Evolutionary conservation across 176 grass and related monocot genomes (phyloP).

Genomic region (Musa schizocarpa): DNA sequence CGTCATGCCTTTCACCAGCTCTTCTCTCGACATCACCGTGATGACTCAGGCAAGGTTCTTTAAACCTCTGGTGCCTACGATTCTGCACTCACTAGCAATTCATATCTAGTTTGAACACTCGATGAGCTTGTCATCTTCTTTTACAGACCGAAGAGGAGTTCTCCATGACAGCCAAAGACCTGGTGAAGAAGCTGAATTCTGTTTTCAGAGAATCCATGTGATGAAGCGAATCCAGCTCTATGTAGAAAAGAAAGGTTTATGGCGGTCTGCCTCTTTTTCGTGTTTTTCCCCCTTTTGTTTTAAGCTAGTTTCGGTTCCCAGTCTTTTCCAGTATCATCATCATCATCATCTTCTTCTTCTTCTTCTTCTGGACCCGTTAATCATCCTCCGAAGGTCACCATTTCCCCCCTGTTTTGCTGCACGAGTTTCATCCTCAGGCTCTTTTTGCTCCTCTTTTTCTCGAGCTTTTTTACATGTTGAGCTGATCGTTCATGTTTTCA

Average conservation of each 20-base stretch:
- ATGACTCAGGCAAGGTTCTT: slow-evolving; percentile 48
- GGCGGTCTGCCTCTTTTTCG: background rate
- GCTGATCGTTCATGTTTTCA: slow-evolving; percentile 14
- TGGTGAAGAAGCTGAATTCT: slow-evolving; percentile 76
- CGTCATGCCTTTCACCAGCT: slow-evolving; percentile 69
- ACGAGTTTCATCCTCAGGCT: background rate
- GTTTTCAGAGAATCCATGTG: slow-evolving; percentile 54
- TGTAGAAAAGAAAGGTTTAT: background rate
- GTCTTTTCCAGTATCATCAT: background rate
- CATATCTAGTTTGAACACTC: background rate
- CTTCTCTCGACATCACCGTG: slow-evolving; percentile 76
- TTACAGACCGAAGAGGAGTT: slow-evolving; percentile 76
- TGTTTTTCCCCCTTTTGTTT: background rate
- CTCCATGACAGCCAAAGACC: slow-evolving; percentile 69
- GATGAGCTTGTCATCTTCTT: background rate
- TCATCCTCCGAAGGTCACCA: slow-evolving; percentile 34
- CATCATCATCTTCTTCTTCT: background rate
- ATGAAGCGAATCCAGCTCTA: slow-evolving; percentile 24
- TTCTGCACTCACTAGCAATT: background rate
- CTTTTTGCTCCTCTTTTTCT: slow-evolving; percentile 7
- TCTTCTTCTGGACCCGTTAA: slow-evolving; percentile 29
- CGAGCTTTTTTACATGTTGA: slow-evolving; percentile 29
- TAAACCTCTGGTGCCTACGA: too few species aligned
- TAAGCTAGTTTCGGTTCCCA: background rate
- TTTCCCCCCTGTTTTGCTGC: slow-evolving; percentile 65